Conservation (phyloP, 164 flowering plant species). For the Liriodendron chinense region DNA sequence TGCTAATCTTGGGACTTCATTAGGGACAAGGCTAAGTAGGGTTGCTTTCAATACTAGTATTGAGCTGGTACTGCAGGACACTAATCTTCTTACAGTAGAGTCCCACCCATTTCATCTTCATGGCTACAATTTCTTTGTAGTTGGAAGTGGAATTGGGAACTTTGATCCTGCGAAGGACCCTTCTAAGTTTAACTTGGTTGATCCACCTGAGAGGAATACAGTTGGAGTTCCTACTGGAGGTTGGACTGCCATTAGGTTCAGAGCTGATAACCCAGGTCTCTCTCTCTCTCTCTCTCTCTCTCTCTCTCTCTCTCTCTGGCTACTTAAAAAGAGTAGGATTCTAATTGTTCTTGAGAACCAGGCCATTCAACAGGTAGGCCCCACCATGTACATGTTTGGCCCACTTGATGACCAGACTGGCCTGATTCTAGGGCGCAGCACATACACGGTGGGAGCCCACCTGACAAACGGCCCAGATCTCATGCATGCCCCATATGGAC, state of each 20-base stretch:
- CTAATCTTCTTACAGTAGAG: constrained; percentile 47
- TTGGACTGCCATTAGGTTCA: constrained; percentile 68
- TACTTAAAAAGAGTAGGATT: neutral
- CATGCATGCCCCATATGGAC: no score
- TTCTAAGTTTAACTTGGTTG: constrained; percentile 55
- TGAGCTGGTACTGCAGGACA: constrained; percentile 49
- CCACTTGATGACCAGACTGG: neutral
- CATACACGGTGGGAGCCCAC: neutral
- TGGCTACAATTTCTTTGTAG: constrained; percentile 52
- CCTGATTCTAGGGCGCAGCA: neutral
- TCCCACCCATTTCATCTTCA: constrained; percentile 62
- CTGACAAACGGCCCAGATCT: no score
- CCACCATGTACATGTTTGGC: neutral
- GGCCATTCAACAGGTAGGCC: neutral
- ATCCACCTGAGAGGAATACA: constrained; percentile 71
- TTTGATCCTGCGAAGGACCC: constrained; percentile 47
- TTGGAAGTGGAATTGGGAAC: constrained; percentile 52
- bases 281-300: neutral
- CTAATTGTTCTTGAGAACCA: neutral
- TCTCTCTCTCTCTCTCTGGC: neutral
- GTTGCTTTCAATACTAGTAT: constrained; percentile 43
- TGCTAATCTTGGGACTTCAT: constrained; percentile 36
- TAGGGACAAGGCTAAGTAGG: constrained; percentile 42
- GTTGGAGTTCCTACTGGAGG: constrained; percentile 75
- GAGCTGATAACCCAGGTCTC: constrained; percentile 71